Evolutionary conservation across 176 grass and related monocot genomes (phyloP).

Genomic region (Musa schizocarpa): DNA sequence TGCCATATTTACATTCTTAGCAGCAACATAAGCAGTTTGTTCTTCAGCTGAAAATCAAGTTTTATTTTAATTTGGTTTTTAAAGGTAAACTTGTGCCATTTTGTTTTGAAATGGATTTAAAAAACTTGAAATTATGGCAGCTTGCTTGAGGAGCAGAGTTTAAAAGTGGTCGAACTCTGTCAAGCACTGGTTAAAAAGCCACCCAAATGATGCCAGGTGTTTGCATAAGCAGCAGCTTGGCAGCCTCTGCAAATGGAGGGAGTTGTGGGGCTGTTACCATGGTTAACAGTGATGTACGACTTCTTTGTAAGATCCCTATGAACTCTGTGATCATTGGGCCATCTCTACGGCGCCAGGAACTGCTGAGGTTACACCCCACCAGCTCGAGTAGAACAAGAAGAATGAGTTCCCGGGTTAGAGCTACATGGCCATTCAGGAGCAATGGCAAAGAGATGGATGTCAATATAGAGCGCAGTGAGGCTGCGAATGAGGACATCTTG

Average conservation of each 20-base stretch:
- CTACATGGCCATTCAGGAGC: constrained; percentile 40
- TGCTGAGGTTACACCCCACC: constrained; percentile 17
- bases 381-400: constrained; percentile 14
- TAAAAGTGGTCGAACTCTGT: neutral
- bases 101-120: neutral
- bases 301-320: constrained; percentile 22
- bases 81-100: neutral
- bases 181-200: neutral
- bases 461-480: constrained; percentile 73
- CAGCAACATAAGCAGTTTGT: too few relatives aligned
- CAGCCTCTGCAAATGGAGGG: constrained; percentile 30
- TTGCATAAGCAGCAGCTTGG: constrained; percentile 34
- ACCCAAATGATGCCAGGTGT: constrained; percentile 49
- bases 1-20: too few relatives aligned
- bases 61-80: neutral
- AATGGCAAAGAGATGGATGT: constrained; percentile 41
- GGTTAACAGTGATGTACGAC: constrained; percentile 22
- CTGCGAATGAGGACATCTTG: constrained; percentile 92
- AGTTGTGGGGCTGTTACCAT: constrained; percentile 26
- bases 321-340: constrained; percentile 17
- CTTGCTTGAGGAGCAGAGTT: neutral
- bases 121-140: neutral
- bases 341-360: constrained; percentile 18
- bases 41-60: neutral
- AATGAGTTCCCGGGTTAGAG: constrained; percentile 19